Conservation (phyloP, 768 basidiomycete species). For the Kwoniella sp. region DNA sequence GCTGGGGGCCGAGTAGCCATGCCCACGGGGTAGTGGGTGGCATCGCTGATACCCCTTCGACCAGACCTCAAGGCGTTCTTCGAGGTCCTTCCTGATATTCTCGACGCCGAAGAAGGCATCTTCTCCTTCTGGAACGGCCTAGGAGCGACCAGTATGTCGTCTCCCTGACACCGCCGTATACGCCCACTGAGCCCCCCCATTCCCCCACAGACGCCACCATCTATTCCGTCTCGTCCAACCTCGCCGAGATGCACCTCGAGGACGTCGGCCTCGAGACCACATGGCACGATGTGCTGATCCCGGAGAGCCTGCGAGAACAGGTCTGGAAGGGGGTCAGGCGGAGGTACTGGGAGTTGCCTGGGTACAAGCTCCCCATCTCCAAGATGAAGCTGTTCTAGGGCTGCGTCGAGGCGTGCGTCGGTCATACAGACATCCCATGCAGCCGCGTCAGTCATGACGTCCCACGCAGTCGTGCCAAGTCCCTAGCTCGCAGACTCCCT, state of each 20-base stretch:
- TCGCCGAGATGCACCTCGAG: conserved; percentile 79
- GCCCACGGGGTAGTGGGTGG: neutral
- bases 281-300: conserved; percentile 79
- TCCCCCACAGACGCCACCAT: conserved; percentile 65
- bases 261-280: conserved; percentile 70
- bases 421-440: too few relatives aligned
- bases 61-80: conserved; percentile 75
- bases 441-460: too few relatives aligned
- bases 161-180: neutral
- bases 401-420: neutral
- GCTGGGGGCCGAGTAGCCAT: neutral
- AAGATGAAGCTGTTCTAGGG: conserved; percentile 12
- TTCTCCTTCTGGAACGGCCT: conserved; percentile 97
- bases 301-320: conserved; percentile 55
- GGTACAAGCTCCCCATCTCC: conserved; percentile 59
- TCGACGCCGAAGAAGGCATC: conserved; percentile 67
- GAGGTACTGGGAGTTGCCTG: conserved; percentile 55
- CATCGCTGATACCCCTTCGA: neutral
- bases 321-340: conserved; percentile 63
- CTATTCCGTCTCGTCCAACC: conserved; percentile 82
- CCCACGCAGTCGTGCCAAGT: too few relatives aligned
- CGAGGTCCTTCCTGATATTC: conserved; percentile 67
- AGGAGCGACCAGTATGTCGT: conserved; percentile 84
- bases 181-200: neutral
- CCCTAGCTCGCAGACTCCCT: too few relatives aligned